Evolutionary conservation across 768 basidiomycete species (phyloP), one percentile per base, ranked within the genome.

Genomic region (Stropharia rugosoannulata): DNA sequence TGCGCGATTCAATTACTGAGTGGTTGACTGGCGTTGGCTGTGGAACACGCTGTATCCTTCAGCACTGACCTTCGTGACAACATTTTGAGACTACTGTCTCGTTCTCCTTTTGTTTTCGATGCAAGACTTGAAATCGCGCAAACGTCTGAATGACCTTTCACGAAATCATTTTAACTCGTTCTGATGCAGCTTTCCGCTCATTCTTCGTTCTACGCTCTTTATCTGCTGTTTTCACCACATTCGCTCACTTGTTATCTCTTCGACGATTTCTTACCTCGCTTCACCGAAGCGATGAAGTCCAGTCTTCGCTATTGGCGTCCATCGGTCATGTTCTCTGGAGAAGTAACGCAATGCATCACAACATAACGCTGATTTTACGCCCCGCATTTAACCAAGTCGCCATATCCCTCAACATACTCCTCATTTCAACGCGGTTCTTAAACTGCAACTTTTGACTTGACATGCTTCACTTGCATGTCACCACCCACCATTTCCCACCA

Each of bases 1-100:
- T 4, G 64, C 77, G 22, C 80, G 85, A 52, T 78, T 87, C 79
- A 71, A 72, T 32, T 77, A 75, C 64, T 80, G 66, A 52, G 43
- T 6, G 27, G 10, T 5, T 40, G 18, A 4, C 16, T 44, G 7
- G 4, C 9, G 40, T 16, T 13, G 19, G 38, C 18, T 39, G 32
- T 44, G 13, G 27, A n/a, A 48, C 15, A 18, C 9, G 16, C 45
- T 47, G 16, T 32, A 9, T 35, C 16, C 27, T 47, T 9, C 27
- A 10, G 35, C 22, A 35, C 35, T 47, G 16, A 47, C 15, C 45
- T 9, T 47, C 45, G 27, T 35, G 12, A 12, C 25, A 32, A 16
- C 29, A 13, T 35, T n/a, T 29, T 32, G 16, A 47, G 16, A 15
- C 5, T 15, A n/a, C 18, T n/a, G 16, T 27, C 15, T 47, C 27